A percentile compares a stretch with the other conserved stretches of the same genome.
Conservation (phyloP, 257 asterid genomes). For the Przewalskia tangutica region DNA sequence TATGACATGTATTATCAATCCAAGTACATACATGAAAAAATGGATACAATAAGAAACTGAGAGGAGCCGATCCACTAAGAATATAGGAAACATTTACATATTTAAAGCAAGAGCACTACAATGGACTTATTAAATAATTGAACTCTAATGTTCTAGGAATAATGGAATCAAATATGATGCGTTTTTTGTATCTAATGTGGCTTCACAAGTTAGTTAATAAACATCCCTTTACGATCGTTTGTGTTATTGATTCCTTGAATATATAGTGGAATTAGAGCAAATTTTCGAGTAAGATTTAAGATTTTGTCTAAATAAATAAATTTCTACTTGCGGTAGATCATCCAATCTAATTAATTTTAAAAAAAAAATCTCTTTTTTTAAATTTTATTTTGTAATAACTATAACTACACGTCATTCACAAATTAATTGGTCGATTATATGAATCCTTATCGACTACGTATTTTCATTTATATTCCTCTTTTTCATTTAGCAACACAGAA, state of each 20-base stretch:
- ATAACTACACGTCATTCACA: no score
- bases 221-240: background rate
- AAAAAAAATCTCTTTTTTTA: no score
- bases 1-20: no score
- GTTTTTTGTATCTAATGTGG: background rate
- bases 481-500: no score
- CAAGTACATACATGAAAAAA: no score
- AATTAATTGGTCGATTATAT: no score
- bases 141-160: background rate
- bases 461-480: no score
- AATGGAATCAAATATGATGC: background rate
- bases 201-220: background rate
- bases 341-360: no score
- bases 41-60: no score
- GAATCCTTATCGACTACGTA: no score
- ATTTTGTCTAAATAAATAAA: background rate
- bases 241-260: background rate
- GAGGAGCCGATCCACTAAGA: background rate
- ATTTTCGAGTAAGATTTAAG: background rate
- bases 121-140: background rate
- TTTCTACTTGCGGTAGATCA: background rate
- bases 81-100: background rate
- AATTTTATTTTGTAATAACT: no score
- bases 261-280: background rate
- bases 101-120: background rate